Evolutionary conservation across 225 moss, liverwort and hornwort genomes (phyloP), one percentile per base, ranked within the genome.

Genomic region (Antitrichia curtipendula): DNA sequence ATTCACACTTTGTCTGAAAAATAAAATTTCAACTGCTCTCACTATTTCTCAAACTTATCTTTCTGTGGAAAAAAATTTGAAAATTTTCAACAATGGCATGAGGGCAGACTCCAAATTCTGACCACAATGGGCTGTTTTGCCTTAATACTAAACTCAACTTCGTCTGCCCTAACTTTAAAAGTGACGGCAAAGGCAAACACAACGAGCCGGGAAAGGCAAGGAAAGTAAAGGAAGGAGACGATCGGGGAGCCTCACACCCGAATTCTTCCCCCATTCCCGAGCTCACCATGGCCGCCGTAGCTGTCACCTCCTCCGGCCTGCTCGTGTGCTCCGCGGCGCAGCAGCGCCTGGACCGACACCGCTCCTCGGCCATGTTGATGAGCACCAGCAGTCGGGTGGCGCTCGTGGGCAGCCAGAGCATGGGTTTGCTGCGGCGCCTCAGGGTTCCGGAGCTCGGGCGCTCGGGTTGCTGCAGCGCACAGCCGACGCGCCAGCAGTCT

Each of bases 341-440:
- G 53, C 78, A 72, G 61, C 90, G 78, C 88, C 61, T 79, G 86
- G 86, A 90, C 57, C 85, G 83, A 79, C 28, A 66, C 71, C 64
- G 14, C 52, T 50, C 34, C 27, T 84, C 84, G 65, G 87, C 93
- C 69, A 90, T 91, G 91, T 61, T 89, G 47, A 52, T n/a, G 64
- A 87, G 80, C 89, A 14, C 87, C 40, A 71, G 89, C 47, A 71
- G 87, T 53, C 88, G 88, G 31, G 87, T 65, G 58, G 90, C 87
- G n/a, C 71, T 91, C 31, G 86, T 90, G n/a, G 86, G 79, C 63
- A 58, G 82, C 80, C 87, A 72, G 71, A 38, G 82, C 82, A 84
- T 81, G 86, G 91, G 86, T n/a, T 47, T 92, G 58, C 87, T 92
- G 24, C 70, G 88, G 22, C 85, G 85, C 29, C 88, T 92, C 59